A percentile compares a stretch with the other conserved stretches of the same genome.
These are phyloP conservation scores for Cyclotella atomus DNA, from an alignment of 108 stramenopile species.

Conservation along the genomic window DNA sequence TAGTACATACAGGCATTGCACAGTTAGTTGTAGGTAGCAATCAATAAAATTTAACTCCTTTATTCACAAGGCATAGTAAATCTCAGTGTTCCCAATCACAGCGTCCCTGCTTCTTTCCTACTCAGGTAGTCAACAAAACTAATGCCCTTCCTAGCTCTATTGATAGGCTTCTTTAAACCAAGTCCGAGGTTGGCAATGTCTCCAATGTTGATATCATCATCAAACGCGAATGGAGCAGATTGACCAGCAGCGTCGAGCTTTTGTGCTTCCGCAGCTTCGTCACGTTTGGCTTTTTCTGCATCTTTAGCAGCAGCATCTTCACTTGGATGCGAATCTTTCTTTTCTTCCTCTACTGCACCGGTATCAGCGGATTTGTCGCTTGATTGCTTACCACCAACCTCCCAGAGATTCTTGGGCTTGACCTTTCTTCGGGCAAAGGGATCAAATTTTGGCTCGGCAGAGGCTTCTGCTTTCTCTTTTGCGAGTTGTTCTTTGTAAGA, in stretches of 20 bases:
- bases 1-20: too few relatives aligned
- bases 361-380: conserved; percentile 40
- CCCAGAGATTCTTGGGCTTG: conserved; percentile 92
- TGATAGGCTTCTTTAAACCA: conserved; percentile 45
- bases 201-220: conserved; percentile 79
- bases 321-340: conserved; percentile 46
- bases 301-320: conserved; percentile 42
- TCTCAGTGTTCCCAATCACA: too few relatives aligned
- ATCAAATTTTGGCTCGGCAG: conserved; percentile 69
- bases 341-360: conserved; percentile 69
- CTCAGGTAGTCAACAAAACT: conserved; percentile 77
- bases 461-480: conserved; percentile 46
- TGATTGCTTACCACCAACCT: conserved; percentile 67
- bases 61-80: too few relatives aligned
- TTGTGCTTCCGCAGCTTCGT: conserved; percentile 39
- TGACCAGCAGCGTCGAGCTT: conserved; percentile 53
- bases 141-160: conserved; percentile 70
- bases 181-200: conserved; percentile 48
- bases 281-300: conserved; percentile 44
- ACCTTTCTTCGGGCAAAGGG: conserved; percentile 86
- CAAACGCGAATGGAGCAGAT: conserved; percentile 72
- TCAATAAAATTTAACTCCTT: too few relatives aligned
- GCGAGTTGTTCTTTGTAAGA: conserved; percentile 62
- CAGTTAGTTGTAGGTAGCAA: too few relatives aligned
- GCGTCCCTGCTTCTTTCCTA: conserved; percentile 71